Percentiles rank a stretch among this genome's conserved stretches.
Evolutionary conservation across 352 stramenopile species (phyloP).

Genomic region (Phytophthora pinifolia): DNA sequence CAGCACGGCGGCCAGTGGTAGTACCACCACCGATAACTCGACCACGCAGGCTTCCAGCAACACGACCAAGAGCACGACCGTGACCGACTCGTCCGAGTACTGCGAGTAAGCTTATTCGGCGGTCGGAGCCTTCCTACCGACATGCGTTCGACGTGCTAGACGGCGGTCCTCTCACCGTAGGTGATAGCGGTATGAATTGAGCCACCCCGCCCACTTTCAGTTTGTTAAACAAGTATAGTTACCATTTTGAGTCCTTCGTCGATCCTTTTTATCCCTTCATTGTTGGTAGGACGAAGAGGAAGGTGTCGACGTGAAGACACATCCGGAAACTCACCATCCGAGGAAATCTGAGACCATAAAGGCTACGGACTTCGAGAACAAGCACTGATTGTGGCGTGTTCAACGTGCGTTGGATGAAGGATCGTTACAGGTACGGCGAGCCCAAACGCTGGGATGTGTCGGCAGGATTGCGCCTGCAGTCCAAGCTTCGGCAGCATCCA

Average conservation of each 20-base stretch:
- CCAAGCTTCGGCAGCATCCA: too few relatives aligned
- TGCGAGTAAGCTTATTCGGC: slow-evolving; percentile 28
- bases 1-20: slow-evolving; percentile 9
- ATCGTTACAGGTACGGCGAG: too few relatives aligned
- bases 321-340: slow-evolving; percentile 3
- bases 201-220: slow-evolving; percentile 17
- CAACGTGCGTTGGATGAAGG: too few relatives aligned
- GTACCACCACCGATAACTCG: slow-evolving; percentile 8
- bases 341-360: background rate
- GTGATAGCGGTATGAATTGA: slow-evolving; percentile 28
- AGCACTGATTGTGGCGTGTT: slow-evolving; percentile 1
- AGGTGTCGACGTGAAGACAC: slow-evolving; percentile 5
- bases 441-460: too few relatives aligned
- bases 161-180: slow-evolving; percentile 8
- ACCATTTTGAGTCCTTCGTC: slow-evolving; percentile 13
- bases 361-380: background rate
- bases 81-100: slow-evolving; percentile 34
- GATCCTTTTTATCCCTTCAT: background rate
- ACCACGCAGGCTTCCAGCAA: slow-evolving; percentile 19
- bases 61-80: slow-evolving; percentile 20
- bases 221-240: slow-evolving; percentile 36
- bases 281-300: background rate
- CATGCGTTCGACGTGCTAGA: slow-evolving; percentile 9
- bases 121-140: background rate
- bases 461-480: too few relatives aligned